Conservation (phyloP, 208 protist genomes). For the Leishmania lainsoni region DNA sequence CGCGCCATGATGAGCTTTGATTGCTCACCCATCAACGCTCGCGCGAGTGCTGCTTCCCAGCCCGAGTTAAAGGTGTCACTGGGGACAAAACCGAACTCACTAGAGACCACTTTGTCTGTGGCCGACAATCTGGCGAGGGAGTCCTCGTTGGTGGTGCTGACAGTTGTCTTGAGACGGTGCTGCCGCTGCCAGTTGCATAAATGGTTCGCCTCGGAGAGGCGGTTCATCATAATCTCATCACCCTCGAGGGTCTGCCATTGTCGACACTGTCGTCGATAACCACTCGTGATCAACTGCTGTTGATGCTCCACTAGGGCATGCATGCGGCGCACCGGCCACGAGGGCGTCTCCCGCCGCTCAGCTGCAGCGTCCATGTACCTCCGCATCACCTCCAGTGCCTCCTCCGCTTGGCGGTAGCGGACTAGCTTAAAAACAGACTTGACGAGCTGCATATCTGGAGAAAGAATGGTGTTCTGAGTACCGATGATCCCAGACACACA, state of each 20-base stretch:
- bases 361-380: conserved; percentile 17
- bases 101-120: neutral
- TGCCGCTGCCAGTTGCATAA: neutral
- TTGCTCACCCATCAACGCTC: conserved; percentile 27
- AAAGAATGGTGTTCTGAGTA: conserved; percentile 13
- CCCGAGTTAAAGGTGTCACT: conserved; percentile 7
- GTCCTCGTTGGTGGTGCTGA: conserved; percentile 5
- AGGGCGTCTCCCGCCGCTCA: conserved; percentile 8
- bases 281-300: conserved; percentile 30
- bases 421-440: conserved; percentile 51
- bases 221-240: conserved; percentile 24
- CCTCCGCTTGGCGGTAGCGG: conserved; percentile 35
- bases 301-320: conserved; percentile 28
- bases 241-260: conserved; percentile 51
- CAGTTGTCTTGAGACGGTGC: neutral
- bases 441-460: conserved; percentile 26
- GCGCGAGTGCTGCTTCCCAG: conserved; percentile 21
- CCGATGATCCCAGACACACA: conserved; percentile 44
- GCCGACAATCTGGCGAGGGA: conserved; percentile 2
- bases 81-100: conserved; percentile 1
- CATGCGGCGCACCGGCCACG: conserved; percentile 43
- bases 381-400: conserved; percentile 28
- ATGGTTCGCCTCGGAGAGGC: conserved; percentile 14
- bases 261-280: conserved; percentile 36
- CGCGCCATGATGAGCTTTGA: conserved; percentile 11